A percentile compares a stretch with the other conserved stretches of the same genome.
Conservation (phyloP, 306 rosid genomes). For the Mucuna pruriens region DNA sequence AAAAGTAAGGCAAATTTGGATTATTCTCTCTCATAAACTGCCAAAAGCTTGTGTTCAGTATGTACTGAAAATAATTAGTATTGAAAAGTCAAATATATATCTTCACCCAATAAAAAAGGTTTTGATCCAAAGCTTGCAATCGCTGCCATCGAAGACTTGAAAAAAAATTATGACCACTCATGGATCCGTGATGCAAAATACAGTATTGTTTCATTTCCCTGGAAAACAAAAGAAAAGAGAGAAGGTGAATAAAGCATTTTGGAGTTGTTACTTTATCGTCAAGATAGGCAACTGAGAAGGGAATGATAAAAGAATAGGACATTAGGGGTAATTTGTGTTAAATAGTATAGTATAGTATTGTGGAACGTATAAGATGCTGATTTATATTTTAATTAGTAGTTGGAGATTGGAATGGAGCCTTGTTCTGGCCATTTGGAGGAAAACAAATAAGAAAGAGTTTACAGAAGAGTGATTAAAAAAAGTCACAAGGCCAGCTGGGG, state of each 20-base stretch:
- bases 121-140: constrained; percentile 38
- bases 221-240: constrained; percentile 2
- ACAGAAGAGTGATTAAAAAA: not conserved
- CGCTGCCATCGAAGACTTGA: constrained; percentile 32
- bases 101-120: not conserved
- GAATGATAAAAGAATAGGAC: constrained; percentile 31
- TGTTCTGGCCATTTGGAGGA: constrained; percentile 38
- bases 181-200: constrained; percentile 27
- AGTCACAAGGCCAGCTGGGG: constrained; percentile 59
- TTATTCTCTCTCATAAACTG: constrained; percentile 40
- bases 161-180: constrained; percentile 27
- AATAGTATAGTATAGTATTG: not conserved
- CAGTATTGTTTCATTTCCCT: constrained; percentile 19
- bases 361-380: constrained; percentile 21
- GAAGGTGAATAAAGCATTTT: constrained; percentile 39
- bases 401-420: constrained; percentile 41
- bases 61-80: constrained; percentile 4
- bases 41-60: constrained; percentile 44
- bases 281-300: constrained; percentile 49
- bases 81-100: constrained; percentile 38
- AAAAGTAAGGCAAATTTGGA: constrained; percentile 33
- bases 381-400: constrained; percentile 43
- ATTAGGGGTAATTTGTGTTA: not conserved
- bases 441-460: constrained; percentile 28
- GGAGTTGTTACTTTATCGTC: constrained; percentile 49